Evolutionary conservation across 768 basidiomycete genomes (phyloP).

Genomic region (Nidularia pulvinata): DNA sequence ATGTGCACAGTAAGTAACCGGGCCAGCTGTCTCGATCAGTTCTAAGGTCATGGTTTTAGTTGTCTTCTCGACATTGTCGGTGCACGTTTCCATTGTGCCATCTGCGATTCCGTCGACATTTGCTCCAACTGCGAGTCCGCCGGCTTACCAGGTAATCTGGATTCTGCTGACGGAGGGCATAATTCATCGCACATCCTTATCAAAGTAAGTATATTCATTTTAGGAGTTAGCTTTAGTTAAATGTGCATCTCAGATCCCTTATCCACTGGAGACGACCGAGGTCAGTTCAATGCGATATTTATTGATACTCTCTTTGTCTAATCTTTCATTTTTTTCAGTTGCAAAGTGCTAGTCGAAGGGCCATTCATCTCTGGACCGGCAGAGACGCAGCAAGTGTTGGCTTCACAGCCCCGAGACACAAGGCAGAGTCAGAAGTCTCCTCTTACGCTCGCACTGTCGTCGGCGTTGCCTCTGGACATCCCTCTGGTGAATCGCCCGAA

Average conservation of each 20-base stretch:
- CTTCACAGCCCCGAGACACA: slow-evolving; percentile 40
- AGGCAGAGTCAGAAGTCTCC: slow-evolving; percentile 59
- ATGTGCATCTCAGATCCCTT: slow-evolving; percentile 62
- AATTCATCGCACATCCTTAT: slow-evolving; percentile 90
- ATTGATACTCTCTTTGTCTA: not conserved
- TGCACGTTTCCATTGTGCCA: slow-evolving; percentile 90
- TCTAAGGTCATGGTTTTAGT: no score
- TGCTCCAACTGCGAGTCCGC: slow-evolving; percentile 88
- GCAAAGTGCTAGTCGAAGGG: slow-evolving; percentile 72
- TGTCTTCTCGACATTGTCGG: slow-evolving; percentile 91
- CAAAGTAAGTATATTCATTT: slow-evolving; percentile 53
- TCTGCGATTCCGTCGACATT: slow-evolving; percentile 84
- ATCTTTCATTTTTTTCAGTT: no score
- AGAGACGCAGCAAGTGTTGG: slow-evolving; percentile 70
- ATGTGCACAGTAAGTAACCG: slow-evolving; percentile 85
- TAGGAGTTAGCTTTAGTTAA: not conserved
- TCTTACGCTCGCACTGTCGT: slow-evolving; percentile 71
- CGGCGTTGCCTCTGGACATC: slow-evolving; percentile 40
- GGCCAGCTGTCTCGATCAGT: no score
- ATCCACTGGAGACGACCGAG: slow-evolving; percentile 73
- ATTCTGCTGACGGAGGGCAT: slow-evolving; percentile 77
- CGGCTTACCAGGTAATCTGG: slow-evolving; percentile 81
- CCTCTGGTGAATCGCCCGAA: slow-evolving; percentile 26
- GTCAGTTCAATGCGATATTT: slow-evolving; percentile 28
- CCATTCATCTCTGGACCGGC: slow-evolving; percentile 74